Evolutionary conservation across 345 rosid species (phyloP).

Genomic region (Linum usitatissimum): DNA sequence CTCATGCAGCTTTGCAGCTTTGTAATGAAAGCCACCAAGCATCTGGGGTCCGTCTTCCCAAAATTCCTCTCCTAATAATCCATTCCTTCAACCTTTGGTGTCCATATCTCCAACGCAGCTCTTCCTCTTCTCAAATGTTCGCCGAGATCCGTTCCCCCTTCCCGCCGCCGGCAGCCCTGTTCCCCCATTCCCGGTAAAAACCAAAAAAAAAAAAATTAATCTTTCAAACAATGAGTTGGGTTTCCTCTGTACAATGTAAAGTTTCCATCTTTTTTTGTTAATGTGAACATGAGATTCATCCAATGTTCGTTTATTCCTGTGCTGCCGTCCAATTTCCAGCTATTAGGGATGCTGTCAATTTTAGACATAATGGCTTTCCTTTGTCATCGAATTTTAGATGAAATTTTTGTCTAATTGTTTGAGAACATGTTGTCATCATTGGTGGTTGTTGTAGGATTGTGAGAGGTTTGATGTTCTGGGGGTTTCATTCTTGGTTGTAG

Average conservation of each 20-base stretch:
- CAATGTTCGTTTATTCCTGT: not conserved
- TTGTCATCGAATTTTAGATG: no score
- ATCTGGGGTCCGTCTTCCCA: not conserved
- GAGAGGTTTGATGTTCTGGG: not conserved
- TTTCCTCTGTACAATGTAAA: not conserved
- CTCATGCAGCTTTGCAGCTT: conserved; percentile 14
- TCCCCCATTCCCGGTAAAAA: conserved; percentile 9
- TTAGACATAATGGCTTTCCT: no score
- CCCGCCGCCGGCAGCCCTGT: conserved; percentile 6
- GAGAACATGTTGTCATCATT: no score
- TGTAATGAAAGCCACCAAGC: conserved; percentile 15
- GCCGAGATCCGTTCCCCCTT: conserved; percentile 17
- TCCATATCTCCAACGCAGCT: not conserved
- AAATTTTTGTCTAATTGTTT: no score
- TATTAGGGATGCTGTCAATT: no score
- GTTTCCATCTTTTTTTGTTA: not conserved
- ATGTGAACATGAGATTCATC: not conserved
- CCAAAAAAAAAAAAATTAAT: no score
- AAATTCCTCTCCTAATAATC: conserved; percentile 7
- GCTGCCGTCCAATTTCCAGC: no score
- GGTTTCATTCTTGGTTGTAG: not conserved
- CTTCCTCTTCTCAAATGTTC: not conserved
- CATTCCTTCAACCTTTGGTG: conserved; percentile 11
- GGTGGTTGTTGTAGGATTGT: not conserved
- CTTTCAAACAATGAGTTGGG: not conserved